A percentile compares a stretch with the other conserved stretches of the same genome.
Conservation (phyloP, 164 flowering plant species). For the Dillenia suffruticosa region DNA sequence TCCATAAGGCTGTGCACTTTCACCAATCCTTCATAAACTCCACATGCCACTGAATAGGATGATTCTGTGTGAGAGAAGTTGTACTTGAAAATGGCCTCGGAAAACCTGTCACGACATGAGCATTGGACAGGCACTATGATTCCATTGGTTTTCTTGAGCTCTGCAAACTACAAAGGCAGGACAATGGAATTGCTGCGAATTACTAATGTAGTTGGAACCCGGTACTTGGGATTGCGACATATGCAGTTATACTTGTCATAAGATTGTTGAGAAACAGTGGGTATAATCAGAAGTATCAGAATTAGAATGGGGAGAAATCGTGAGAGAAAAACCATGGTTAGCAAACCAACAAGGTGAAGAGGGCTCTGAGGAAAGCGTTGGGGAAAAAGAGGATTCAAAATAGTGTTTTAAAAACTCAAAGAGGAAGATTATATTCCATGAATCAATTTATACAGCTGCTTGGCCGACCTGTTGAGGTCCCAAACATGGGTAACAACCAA, state of each 20-base stretch:
- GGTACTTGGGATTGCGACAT: slow-evolving; percentile 4
- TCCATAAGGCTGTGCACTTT: slow-evolving; percentile 20
- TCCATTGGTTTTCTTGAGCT: slow-evolving; percentile 21
- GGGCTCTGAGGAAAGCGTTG: too few species aligned
- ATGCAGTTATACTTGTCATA: slow-evolving; percentile 32
- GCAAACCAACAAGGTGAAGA: too few species aligned
- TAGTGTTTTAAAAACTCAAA: too few species aligned
- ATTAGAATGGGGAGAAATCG: slow-evolving; percentile 6
- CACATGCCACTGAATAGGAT: slow-evolving; percentile 27
- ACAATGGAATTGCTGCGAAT: slow-evolving; percentile 17
- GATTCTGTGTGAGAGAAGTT: slow-evolving; percentile 11
- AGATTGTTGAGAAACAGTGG: slow-evolving; percentile 22
- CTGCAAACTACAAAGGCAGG: slow-evolving; percentile 42
- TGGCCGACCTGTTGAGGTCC: too few species aligned
- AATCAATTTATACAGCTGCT: too few species aligned
- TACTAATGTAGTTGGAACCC: slow-evolving; percentile 39
- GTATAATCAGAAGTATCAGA: slow-evolving; percentile 7
- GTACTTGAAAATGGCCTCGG: slow-evolving; percentile 26
- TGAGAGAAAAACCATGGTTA: slow-evolving; percentile 15
- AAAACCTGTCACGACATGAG: slow-evolving; percentile 30
- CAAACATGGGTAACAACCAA: too few species aligned
- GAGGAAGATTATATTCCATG: too few species aligned
- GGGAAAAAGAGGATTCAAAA: too few species aligned
- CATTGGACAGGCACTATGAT: slow-evolving; percentile 39
- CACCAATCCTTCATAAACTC: slow-evolving; percentile 33